phyloP scores from a whole-genome alignment of 768 basidiomycete genomes.

The Amanita rimosa region DNA sequence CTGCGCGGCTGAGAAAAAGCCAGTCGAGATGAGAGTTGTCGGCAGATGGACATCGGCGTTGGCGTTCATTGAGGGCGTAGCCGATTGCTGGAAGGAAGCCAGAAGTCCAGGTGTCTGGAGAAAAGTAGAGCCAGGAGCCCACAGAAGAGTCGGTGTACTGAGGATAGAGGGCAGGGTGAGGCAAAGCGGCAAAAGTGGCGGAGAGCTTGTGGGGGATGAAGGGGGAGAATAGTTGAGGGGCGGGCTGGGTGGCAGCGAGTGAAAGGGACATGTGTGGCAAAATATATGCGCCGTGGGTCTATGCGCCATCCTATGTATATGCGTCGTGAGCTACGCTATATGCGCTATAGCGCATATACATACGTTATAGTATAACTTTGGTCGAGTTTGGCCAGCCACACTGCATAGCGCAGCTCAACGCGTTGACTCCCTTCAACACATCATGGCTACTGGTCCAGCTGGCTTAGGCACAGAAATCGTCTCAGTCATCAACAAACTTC shows the following conservation, averaged over 20 bases:
- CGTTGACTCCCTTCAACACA: conserved; percentile 6
- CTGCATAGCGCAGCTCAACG: conserved; percentile 11
- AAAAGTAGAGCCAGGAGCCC: conserved; percentile 44
- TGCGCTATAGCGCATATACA: neutral
- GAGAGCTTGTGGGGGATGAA: conserved; percentile 49
- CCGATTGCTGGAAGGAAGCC: conserved; percentile 55
- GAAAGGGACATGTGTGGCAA: neutral
- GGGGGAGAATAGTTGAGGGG: conserved; percentile 42
- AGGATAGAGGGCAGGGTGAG: conserved; percentile 39
- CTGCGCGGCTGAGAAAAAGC: conserved; percentile 39
- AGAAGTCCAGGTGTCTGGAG: conserved; percentile 52
- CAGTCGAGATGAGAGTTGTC: conserved; percentile 41
- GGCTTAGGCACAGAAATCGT: conserved; percentile 81
- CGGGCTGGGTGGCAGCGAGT: neutral
- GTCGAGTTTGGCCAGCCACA: conserved; percentile 6
- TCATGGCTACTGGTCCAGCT: conserved; percentile 42
- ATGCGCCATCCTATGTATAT: neutral
- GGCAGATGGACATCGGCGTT: conserved; percentile 31
- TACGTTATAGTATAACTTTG: neutral
- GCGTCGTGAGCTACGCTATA: neutral
- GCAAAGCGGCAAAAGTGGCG: conserved; percentile 34
- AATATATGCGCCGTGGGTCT: neutral
- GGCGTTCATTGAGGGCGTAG: conserved; percentile 48
- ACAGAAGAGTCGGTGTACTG: conserved; percentile 40
- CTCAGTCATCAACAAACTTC: conserved; percentile 74